A percentile compares a stretch with the other conserved stretches of the same genome.
phyloP scores from a whole-genome alignment of 2,329 filamentous ascomycete species.

The Monosporascus sp. region DNA sequence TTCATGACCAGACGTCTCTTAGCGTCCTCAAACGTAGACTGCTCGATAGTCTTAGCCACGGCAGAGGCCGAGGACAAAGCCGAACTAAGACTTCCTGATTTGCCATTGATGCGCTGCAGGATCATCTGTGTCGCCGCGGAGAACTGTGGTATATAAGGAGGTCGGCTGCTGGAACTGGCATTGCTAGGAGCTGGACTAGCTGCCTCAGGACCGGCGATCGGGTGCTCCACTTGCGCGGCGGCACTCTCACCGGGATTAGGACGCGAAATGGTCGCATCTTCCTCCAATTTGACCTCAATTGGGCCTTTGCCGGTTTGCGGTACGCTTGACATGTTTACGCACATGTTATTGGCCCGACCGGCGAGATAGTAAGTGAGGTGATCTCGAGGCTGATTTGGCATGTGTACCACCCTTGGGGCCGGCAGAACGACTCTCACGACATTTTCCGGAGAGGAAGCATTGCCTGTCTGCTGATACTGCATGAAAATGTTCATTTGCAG shows the following conservation, averaged over 20 bases:
- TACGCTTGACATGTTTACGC: no score
- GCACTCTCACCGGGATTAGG: background rate
- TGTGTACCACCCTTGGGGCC: no score
- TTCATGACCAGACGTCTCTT: slow-evolving; percentile 34
- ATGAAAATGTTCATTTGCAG: no score
- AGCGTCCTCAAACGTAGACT: slow-evolving; percentile 32
- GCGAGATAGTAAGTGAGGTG: background rate
- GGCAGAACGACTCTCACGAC: no score
- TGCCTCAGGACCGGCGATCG: slow-evolving; percentile 5
- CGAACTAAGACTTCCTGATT: slow-evolving; percentile 28
- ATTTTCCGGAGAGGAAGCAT: no score
- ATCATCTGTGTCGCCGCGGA: slow-evolving; percentile 36
- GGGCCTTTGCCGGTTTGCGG: slow-evolving; percentile 2
- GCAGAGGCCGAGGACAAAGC: slow-evolving; percentile 30
- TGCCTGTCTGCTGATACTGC: no score
- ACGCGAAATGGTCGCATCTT: background rate
- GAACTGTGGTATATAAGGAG: slow-evolving; percentile 29
- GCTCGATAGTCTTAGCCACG: slow-evolving; percentile 24
- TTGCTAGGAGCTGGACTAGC: slow-evolving; percentile 11
- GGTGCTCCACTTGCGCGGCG: slow-evolving; percentile 1
- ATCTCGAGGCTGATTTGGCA: background rate
- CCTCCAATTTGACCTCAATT: slow-evolving; percentile 7
- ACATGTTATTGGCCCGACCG: no score
- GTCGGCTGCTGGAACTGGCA: slow-evolving; percentile 19
- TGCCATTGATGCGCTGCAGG: slow-evolving; percentile 31